phyloP scores from a whole-genome alignment of 2,329 filamentous ascomycete species.

The Pestalotiopsis sp. region DNA sequence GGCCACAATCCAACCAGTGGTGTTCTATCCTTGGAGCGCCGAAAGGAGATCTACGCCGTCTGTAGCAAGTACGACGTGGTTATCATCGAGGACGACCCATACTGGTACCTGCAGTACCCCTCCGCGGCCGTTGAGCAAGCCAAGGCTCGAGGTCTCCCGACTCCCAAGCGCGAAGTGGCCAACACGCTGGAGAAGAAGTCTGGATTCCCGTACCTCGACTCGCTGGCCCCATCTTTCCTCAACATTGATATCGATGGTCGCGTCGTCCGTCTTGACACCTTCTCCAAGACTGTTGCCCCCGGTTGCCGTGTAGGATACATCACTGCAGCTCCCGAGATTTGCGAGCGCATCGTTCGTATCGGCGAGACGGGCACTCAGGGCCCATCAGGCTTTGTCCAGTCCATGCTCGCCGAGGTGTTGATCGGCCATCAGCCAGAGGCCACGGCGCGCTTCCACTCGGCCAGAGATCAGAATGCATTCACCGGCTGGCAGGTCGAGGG shows the following conservation, averaged over 20 bases:
- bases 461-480: constrained; percentile 49
- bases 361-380: constrained; percentile 80
- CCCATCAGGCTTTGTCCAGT: constrained; percentile 87
- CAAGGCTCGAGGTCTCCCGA: constrained; percentile 43
- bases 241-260: constrained; percentile 82
- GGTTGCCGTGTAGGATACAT: constrained; percentile 91
- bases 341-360: constrained; percentile 74
- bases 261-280: constrained; percentile 88
- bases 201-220: constrained; percentile 80
- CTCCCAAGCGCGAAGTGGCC: constrained; percentile 32
- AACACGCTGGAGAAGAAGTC: constrained; percentile 41
- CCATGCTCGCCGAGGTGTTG: constrained; percentile 75
- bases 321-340: constrained; percentile 76
- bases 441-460: constrained; percentile 40
- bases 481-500: constrained; percentile 76
- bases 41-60: constrained; percentile 77
- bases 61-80: constrained; percentile 85
- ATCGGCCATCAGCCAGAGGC: constrained; percentile 67
- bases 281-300: constrained; percentile 90
- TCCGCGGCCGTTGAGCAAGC: constrained; percentile 60
- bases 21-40: constrained; percentile 71
- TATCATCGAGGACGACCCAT: constrained; percentile 92
- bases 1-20: constrained; percentile 88
- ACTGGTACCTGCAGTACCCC: constrained; percentile 92
- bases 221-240: constrained; percentile 80